Evolutionary conservation across 305 asterid genomes (phyloP).

Genomic region (Salvia sclarea): DNA sequence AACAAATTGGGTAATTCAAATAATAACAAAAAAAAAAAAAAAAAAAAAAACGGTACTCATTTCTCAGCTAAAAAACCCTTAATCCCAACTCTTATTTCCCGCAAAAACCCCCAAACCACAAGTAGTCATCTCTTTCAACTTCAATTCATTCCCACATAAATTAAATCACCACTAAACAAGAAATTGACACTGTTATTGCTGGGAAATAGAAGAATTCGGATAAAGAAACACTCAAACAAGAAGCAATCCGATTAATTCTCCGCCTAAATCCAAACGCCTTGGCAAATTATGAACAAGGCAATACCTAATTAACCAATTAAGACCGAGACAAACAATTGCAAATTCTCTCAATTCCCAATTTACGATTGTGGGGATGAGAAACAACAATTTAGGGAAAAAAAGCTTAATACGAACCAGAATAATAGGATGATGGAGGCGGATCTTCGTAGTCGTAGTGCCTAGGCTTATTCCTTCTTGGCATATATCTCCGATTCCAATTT

Average conservation of each 20-base stretch:
- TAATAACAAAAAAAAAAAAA: too few relatives aligned
- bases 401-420: slow-evolving; percentile 40
- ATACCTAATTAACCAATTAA: neutral
- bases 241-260: too few relatives aligned
- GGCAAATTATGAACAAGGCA: too few relatives aligned
- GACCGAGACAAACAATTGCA: neutral
- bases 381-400: neutral
- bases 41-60: neutral
- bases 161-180: too few relatives aligned
- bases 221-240: too few relatives aligned
- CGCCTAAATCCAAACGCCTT: neutral
- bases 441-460: slow-evolving; percentile 51
- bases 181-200: neutral
- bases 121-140: neutral
- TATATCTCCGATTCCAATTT: slow-evolving; percentile 61
- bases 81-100: neutral
- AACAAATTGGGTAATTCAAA: too few relatives aligned
- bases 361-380: neutral
- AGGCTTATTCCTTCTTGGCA: slow-evolving; percentile 45
- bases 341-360: slow-evolving; percentile 11
- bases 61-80: slow-evolving; percentile 1
- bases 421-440: slow-evolving; percentile 48
- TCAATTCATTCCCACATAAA: too few relatives aligned
- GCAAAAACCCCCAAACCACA: neutral
- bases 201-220: neutral